A percentile compares a stretch with the other conserved stretches of the same genome.
Conservation (phyloP, 768 basidiomycete genomes). For the Hemileccinum impolitum region DNA sequence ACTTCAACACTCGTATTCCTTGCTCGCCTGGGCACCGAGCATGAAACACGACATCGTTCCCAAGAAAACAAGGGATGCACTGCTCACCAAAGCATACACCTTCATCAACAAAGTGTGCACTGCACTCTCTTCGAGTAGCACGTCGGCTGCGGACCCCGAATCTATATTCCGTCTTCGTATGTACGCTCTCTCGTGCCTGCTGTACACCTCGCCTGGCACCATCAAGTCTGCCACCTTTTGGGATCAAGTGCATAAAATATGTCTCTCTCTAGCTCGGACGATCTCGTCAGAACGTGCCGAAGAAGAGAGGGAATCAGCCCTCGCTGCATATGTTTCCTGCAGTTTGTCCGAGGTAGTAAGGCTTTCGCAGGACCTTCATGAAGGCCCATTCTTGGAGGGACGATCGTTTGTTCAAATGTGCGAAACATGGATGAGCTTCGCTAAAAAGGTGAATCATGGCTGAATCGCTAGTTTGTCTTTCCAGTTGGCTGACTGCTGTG, state of each 20-base stretch:
- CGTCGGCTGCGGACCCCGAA: slow-evolving; percentile 9
- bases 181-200: slow-evolving; percentile 44
- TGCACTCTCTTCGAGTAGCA: slow-evolving; percentile 29
- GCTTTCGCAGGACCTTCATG: slow-evolving; percentile 36
- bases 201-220: slow-evolving; percentile 47
- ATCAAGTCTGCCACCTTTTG: slow-evolving; percentile 57
- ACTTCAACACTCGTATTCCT: slow-evolving; percentile 32
- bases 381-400: slow-evolving; percentile 43
- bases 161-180: slow-evolving; percentile 38
- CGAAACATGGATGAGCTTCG: slow-evolving; percentile 69
- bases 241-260: slow-evolving; percentile 61
- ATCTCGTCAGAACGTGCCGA: slow-evolving; percentile 12
- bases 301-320: slow-evolving; percentile 25
- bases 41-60: slow-evolving; percentile 37
- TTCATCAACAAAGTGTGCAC: slow-evolving; percentile 37
- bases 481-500: not conserved
- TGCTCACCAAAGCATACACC: slow-evolving; percentile 61
- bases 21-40: slow-evolving; percentile 53
- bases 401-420: slow-evolving; percentile 59
- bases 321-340: slow-evolving; percentile 37
- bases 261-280: slow-evolving; percentile 31
- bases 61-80: slow-evolving; percentile 51
- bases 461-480: not conserved
- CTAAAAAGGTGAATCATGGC: slow-evolving; percentile 49
- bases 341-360: slow-evolving; percentile 44